Evolutionary conservation across 2,329 filamentous ascomycete genomes (phyloP).

Genomic region (Neophaeococcomyces aloes): DNA sequence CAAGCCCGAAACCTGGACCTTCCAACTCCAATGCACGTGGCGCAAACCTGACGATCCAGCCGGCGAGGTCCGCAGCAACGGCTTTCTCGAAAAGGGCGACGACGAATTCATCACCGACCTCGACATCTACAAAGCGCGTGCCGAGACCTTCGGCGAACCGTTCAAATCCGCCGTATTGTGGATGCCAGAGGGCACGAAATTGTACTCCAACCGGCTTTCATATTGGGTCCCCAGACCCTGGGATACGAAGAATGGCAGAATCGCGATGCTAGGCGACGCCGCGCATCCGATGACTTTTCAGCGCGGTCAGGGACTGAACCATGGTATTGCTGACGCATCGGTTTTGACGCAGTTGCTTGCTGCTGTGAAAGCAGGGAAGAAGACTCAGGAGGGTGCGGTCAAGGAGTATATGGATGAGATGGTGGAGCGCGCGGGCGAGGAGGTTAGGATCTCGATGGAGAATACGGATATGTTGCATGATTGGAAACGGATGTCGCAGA

Average conservation of each 20-base stretch:
- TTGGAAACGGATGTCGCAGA: conserved; percentile 22
- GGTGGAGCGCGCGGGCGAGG: conserved; percentile 33
- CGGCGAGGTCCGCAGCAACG: no score
- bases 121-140: conserved; percentile 19
- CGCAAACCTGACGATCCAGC: conserved; percentile 9
- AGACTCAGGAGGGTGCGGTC: conserved; percentile 15
- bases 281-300: conserved; percentile 26
- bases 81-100: no score
- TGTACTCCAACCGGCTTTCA: conserved; percentile 19
- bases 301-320: conserved; percentile 23
- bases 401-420: conserved; percentile 27
- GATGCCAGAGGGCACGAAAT: conserved; percentile 21
- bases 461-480: conserved; percentile 41
- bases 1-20: conserved; percentile 25
- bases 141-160: conserved; percentile 20
- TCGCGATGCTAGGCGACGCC: conserved; percentile 26
- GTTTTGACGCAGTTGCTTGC: conserved; percentile 15
- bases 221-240: conserved; percentile 23
- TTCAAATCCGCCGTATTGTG: conserved; percentile 21
- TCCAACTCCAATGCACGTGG: conserved; percentile 23
- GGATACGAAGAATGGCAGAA: conserved; percentile 24
- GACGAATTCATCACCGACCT: conserved; percentile 15
- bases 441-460: conserved; percentile 34
- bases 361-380: conserved; percentile 9
- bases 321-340: conserved; percentile 23